Evolutionary conservation across 2,329 filamentous ascomycete genomes (phyloP), one percentile per base, ranked within the genome.

Genomic region (Xylaria sp.): DNA sequence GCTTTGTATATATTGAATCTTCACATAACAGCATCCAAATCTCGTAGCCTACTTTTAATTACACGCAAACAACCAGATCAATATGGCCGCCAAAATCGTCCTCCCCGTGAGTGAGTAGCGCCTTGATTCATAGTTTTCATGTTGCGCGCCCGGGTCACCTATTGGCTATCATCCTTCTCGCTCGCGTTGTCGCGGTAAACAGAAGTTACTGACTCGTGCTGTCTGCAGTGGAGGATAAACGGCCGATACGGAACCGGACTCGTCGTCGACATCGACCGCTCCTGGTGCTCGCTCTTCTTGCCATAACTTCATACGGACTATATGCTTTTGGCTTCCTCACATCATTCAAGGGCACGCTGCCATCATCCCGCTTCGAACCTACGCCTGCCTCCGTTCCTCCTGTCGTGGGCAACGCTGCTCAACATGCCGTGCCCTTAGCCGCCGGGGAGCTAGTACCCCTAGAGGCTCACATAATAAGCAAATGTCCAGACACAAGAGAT

Each of bases 401-500:
- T 39, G 15, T 56, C 51, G 66, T 51, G 23, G 59, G 66, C 57
- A 63, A 72, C 50, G 37, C 63, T 59, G 57, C 63, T 54, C 37
- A 68, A 58, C 44, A 65, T 60, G 71, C 66, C 15, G 69, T 66
- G 37, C 66, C 67, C 54, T 68, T 65, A 48, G 55, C 55, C 20
- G 50, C 68, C n/a, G 48, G 72, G 61, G 71, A 70, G 54, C 81
- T 85, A 67, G 91, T 98, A 4, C 92, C 94, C 3, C 82, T 99
- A 1, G 96, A 99, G 80, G 93, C 94, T 65, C 95, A 98, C 80
- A 96, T 98, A 75, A 99, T 98, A 91, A 93, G 90, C 82, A 98
- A 98, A 85, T 99, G 96, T 77, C 94, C 95, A 0, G 96, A 99
- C 81, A 94, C 96, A 1, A 87, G 87, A 84, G 91, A 93, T 78